These are phyloP conservation scores for Retiboletus flavoniger DNA, from an alignment of 1,284 basidiomycete species.

Conservation along the genomic window DNA sequence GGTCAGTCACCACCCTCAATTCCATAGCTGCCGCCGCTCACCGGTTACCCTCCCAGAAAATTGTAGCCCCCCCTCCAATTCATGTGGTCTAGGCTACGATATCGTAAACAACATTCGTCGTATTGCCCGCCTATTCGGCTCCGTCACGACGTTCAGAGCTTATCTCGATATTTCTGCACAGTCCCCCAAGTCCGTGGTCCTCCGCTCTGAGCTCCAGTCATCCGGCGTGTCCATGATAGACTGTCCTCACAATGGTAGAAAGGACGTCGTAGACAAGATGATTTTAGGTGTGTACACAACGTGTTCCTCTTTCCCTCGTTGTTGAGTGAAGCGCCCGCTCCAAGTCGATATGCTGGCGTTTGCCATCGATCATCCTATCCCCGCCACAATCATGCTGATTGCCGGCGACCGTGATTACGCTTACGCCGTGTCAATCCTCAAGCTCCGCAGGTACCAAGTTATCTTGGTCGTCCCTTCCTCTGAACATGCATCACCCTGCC, in stretches of 20 bases:
- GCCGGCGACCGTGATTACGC: slow-evolving; percentile 50
- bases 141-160: slow-evolving; percentile 49
- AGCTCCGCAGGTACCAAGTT: slow-evolving; percentile 42
- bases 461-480: slow-evolving; percentile 41
- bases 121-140: slow-evolving; percentile 45
- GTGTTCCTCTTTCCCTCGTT: not conserved
- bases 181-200: slow-evolving; percentile 30
- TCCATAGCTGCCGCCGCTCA: not conserved
- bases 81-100: slow-evolving; percentile 43
- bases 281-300: slow-evolving; percentile 32
- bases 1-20: slow-evolving; percentile 38
- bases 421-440: slow-evolving; percentile 43
- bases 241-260: slow-evolving; percentile 57
- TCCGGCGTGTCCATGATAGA: slow-evolving; percentile 60
- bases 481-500: slow-evolving; percentile 42
- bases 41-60: slow-evolving; percentile 44
- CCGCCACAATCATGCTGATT: slow-evolving; percentile 46
- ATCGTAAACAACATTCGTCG: slow-evolving; percentile 45
- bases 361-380: slow-evolving; percentile 45
- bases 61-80: slow-evolving; percentile 46
- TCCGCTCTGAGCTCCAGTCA: slow-evolving; percentile 57
- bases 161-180: slow-evolving; percentile 47
- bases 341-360: slow-evolving; percentile 50
- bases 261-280: slow-evolving; percentile 45
- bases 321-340: slow-evolving; percentile 12